Evolutionary conservation across 192 early-diverging fungal species (phyloP).

Genomic region (Coemansia brasiliensis): DNA sequence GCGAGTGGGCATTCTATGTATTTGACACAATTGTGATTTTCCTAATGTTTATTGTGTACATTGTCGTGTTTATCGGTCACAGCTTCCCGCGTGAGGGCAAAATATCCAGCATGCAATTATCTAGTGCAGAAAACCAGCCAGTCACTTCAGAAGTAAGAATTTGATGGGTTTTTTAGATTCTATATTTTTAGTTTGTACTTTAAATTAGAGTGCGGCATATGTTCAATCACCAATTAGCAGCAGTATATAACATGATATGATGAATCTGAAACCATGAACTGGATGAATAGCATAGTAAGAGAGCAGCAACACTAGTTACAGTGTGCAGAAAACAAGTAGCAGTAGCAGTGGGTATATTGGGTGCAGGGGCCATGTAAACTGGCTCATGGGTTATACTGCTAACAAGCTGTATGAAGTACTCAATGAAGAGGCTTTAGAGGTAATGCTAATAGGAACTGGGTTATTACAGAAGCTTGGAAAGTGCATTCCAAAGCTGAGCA

Average conservation of each 20-base stretch:
- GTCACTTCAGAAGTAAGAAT: too few species aligned
- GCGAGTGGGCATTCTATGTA: slow-evolving; percentile 55
- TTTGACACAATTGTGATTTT: slow-evolving; percentile 55
- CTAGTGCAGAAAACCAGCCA: too few species aligned
- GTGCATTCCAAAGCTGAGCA: background rate
- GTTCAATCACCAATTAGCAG: background rate
- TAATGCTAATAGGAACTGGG: slow-evolving; percentile 34
- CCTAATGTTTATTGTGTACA: slow-evolving; percentile 41
- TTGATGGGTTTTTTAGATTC: too few species aligned
- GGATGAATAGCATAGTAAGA: slow-evolving; percentile 60
- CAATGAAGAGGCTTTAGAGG: slow-evolving; percentile 36
- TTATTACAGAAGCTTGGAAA: slow-evolving; percentile 23
- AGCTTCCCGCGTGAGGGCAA: slow-evolving; percentile 9
- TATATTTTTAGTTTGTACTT: too few species aligned
- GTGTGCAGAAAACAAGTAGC: background rate
- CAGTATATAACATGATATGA: slow-evolving; percentile 47
- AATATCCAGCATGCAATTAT: background rate
- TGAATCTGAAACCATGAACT: slow-evolving; percentile 69
- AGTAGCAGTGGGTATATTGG: slow-evolving; percentile 22
- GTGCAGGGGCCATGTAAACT: slow-evolving; percentile 19
- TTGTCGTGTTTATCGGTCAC: slow-evolving; percentile 31
- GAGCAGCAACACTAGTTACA: slow-evolving; percentile 46
- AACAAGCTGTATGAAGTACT: slow-evolving; percentile 34
- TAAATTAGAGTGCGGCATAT: too few species aligned
- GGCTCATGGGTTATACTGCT: slow-evolving; percentile 21